Base-by-base conservation (phyloP, 2,329 filamentous ascomycete species). In the Botryotinia convoluta region DNA sequence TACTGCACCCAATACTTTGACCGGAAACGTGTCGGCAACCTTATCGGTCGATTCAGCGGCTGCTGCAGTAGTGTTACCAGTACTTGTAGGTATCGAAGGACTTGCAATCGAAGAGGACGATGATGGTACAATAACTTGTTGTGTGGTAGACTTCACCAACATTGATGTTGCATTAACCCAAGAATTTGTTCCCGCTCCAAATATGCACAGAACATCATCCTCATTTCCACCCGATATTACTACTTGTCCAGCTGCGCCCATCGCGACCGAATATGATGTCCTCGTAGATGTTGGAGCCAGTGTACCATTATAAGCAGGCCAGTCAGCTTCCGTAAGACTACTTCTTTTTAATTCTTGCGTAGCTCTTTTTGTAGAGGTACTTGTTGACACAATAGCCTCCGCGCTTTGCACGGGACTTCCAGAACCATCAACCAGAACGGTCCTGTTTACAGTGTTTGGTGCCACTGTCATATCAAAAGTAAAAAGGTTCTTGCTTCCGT, bases 251-350 rank as follows among this genome's bases (percentile, higher is more conserved):
- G 88, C 83, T 73, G 83, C 82, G 74, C 89, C 90, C 77, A 91
- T 72, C 0, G 94, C 92, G 26, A 97, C 81, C 0, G 93, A 91
- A 79, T 90, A 97, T 64, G 89, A 88, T n/a, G 85, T 85, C 76
- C 94, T 87, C 9, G 86, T 89, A 14, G 83, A 84, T 1, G 83
- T 87, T 0, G 95, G 92, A 0, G 92, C 95, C 60, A 91, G 82
- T 0, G 90, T 92, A 70, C 84, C 86, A 82, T 98, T 95, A 82
- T 98, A 98, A 4, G 85, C 79, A 2, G 95, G 94, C 89, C 93
- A 97, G 78, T 90, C 84, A 35, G 83, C 84, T 39, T 90, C 80
- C 0, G 89, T 90, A 44, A 93, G 82, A 26, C 86, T 84, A 75
- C 87, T 82, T 70, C 76, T 77, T 64, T 75, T 76, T 20, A 72